Evolutionary conservation across 768 basidiomycete genomes (phyloP), one percentile per base, ranked within the genome.

Genomic region (Mycena vulgaris): DNA sequence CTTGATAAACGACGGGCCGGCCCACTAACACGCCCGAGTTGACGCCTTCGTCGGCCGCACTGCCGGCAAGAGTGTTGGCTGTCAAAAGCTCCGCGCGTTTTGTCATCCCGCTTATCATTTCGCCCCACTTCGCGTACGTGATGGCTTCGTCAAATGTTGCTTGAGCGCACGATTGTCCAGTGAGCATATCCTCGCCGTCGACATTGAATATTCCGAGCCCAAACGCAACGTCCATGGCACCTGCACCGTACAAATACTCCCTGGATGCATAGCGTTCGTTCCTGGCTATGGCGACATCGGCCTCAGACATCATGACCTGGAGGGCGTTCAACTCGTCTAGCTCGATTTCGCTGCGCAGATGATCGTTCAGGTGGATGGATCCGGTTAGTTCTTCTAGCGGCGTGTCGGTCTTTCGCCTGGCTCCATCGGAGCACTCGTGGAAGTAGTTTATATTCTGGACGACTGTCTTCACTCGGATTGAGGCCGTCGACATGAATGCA

Each of bases 391-490:
- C 25, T 40, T 19, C 33, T 0, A 48, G 7, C 27, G 14, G 25
- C 11, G 16, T 31, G n/a, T 47, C 63, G n/a, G n/a, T 19, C 2
- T 31, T 45, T n/a, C 49, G 39, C 8, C 59, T 69, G 23, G 72
- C 55, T 8, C 64, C 63, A 9, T 78, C 76, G 1, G 65, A 48
- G 40, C 78, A 78, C 33, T 83, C 77, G 65, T 83, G 74, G 27
- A 78, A 83, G 49, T 83, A 83, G 40, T 83, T 79, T 1, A 83
- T 74, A 30, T 81, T 79, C 0, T 62, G 48, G 1, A 83, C 14
- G 0, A 82, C 67, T 17, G 66, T n/a, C 8, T 49, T 6, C 0
- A 59, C 51, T 19, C 58, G 19, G 7, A 14, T 19, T 0, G 23
- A 37, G 9, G 71, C 69, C 3, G 14, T 16, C 0, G 0, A 3